Percentiles rank a stretch among this genome's conserved stretches.
phyloP scores from a whole-genome alignment of 1,139 yeast species.

The Yamadazyma triangularis region DNA sequence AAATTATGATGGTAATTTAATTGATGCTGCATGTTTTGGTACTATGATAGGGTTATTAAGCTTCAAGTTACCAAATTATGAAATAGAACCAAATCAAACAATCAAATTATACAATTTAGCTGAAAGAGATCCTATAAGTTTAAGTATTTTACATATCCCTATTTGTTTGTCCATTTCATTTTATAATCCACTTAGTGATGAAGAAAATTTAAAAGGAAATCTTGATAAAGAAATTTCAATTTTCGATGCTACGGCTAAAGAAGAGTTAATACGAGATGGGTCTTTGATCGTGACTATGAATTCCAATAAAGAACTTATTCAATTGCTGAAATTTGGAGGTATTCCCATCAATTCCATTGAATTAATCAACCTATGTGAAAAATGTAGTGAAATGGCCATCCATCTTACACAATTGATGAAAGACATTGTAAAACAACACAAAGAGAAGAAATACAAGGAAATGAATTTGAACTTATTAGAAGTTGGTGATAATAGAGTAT shows the following conservation, averaged over 20 bases:
- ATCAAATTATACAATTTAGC: slow-evolving; percentile 63
- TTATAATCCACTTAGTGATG: slow-evolving; percentile 61
- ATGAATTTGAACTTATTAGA: slow-evolving; percentile 30
- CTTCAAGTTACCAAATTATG: slow-evolving; percentile 78
- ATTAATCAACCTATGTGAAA: slow-evolving; percentile 63
- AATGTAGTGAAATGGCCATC: slow-evolving; percentile 63
- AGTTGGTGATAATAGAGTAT: slow-evolving; percentile 30
- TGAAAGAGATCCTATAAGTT: slow-evolving; percentile 83
- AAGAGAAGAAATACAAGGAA: slow-evolving; percentile 26
- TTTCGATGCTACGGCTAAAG: slow-evolving; percentile 74
- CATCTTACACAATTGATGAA: slow-evolving; percentile 63
- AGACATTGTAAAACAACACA: slow-evolving; percentile 52
- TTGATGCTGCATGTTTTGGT: slow-evolving; percentile 87
- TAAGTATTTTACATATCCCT: slow-evolving; percentile 85
- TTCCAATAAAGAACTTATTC: slow-evolving; percentile 87
- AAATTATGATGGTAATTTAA: slow-evolving; percentile 87
- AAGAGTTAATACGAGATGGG: slow-evolving; percentile 76
- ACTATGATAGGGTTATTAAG: slow-evolving; percentile 84
- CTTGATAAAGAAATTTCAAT: slow-evolving; percentile 55
- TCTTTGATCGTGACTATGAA: slow-evolving; percentile 80
- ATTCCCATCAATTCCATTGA: slow-evolving; percentile 72
- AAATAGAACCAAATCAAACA: slow-evolving; percentile 50
- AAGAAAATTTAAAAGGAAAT: slow-evolving; percentile 66
- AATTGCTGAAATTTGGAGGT: slow-evolving; percentile 88
- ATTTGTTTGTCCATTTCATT: slow-evolving; percentile 88